Evolutionary conservation across 768 basidiomycete genomes (phyloP), one percentile per base, ranked within the genome.

Genomic region (Termitomyces heimii): DNA sequence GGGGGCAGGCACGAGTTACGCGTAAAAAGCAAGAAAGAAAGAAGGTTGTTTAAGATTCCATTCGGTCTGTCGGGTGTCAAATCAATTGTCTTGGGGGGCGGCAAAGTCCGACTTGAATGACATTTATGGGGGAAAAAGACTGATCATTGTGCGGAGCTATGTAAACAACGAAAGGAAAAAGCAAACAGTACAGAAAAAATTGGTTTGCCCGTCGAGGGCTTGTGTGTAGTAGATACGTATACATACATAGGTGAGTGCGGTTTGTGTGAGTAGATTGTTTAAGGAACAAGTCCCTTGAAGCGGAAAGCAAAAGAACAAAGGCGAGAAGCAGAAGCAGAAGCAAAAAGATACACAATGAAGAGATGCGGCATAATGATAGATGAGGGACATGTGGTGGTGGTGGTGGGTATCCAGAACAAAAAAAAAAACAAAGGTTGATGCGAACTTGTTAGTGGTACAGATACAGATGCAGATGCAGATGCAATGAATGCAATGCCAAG

Each of bases 391-490:
- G 13, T 14, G 35, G 0, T 26, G 1, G 26, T 28, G 13, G 6
- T 1, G 29, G 29, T n/a, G 47, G 47, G 47, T 49, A 49, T 49
- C 47, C 47, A 49, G 47, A 47, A n/a, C n/a, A n/a, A n/a, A n/a
- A n/a, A n/a, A n/a, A n/a, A n/a, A n/a, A 6, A 32, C 32, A 9
- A 32, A 14, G 22, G 6, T 29, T 5, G 42, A 45, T 45, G 45
- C 45, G 43, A 43, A 2, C 13, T 47, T 12, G 9, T 8, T 35
- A 8, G 14, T 14, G 20, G 32, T 49, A 49, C 31, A 49, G 37
- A 40, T 53, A 40, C 51, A 37, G 32, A 53, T 53, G 49, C 20
- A 34, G 24, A 57, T 50, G 24, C 57, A 54, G 43, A 44, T 44
- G 20, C 37, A 12, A 34, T 39, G 51, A 3, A 39, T 37, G 37